phyloP scores from a whole-genome alignment of 2,329 filamentous ascomycete species.

The Grosmannia penicillata region DNA sequence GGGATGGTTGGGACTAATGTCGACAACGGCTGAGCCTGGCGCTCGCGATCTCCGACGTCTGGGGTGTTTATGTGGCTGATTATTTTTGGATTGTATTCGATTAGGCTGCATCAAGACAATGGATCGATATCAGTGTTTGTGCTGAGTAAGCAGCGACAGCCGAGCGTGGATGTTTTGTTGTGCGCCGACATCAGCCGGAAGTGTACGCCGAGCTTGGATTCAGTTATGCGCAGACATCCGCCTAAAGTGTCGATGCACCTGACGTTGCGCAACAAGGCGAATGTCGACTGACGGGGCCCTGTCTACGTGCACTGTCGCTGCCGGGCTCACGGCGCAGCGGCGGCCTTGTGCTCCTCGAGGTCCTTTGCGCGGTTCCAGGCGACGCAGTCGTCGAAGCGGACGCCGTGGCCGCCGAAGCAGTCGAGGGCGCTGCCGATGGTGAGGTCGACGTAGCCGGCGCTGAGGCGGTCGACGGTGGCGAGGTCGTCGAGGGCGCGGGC shows the following conservation, averaged over 20 bases:
- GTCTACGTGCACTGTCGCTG: too few species aligned
- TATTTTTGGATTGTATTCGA: conserved; percentile 8
- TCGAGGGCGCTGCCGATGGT: conserved; percentile 95
- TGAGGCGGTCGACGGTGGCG: conserved; percentile 65
- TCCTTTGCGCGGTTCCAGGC: conserved; percentile 58
- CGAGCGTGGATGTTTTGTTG: too few species aligned
- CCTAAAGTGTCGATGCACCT: too few species aligned
- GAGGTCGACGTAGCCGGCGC: conserved; percentile 69
- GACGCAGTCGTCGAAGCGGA: conserved; percentile 80
- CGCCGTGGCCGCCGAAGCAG: conserved; percentile 80
- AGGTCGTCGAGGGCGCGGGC: conserved; percentile 70
- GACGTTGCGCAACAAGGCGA: too few species aligned
- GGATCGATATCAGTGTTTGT: conserved; percentile 1
- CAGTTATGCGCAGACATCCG: too few species aligned
- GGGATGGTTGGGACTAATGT: conserved; percentile 3
- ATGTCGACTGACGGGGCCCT: too few species aligned
- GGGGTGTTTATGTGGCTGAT: conserved; percentile 3
- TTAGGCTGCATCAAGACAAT: conserved; percentile 4
- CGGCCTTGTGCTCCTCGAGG: too few species aligned
- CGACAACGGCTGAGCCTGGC: conserved; percentile 6
- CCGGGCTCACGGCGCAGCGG: too few species aligned
- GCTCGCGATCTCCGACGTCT: conserved; percentile 4
- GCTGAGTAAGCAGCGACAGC: too few species aligned
- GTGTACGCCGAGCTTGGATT: too few species aligned
- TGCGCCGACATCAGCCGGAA: too few species aligned